Conservation (phyloP, 768 basidiomycete species). For the Cystoderma amianthinum region DNA sequence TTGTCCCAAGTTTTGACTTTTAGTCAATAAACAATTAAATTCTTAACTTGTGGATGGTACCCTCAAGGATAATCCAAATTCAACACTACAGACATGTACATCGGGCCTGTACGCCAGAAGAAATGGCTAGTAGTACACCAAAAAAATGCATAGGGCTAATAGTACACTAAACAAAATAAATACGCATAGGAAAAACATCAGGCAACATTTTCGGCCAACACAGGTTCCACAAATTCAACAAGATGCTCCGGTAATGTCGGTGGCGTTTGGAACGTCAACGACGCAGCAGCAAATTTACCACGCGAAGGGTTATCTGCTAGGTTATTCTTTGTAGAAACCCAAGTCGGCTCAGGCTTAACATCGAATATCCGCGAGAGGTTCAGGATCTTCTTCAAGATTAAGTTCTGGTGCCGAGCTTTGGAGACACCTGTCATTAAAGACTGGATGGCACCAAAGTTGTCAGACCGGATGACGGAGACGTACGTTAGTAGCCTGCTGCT, state of each 20-base stretch:
- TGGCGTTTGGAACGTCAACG: slow-evolving; percentile 3
- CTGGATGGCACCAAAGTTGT: slow-evolving; percentile 32
- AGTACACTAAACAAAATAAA: too few relatives aligned
- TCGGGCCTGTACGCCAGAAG: too few relatives aligned
- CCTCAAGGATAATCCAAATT: too few relatives aligned
- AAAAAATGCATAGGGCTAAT: too few relatives aligned
- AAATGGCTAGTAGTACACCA: too few relatives aligned
- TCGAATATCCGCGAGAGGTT: slow-evolving; percentile 10
- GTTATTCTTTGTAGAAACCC: slow-evolving; percentile 23
- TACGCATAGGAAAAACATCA: too few relatives aligned
- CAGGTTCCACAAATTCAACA: background rate
- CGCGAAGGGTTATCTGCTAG: slow-evolving; percentile 25
- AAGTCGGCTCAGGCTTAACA: slow-evolving; percentile 17
- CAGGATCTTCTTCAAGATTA: slow-evolving; percentile 20
- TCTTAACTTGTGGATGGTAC: too few relatives aligned
- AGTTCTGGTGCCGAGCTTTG: slow-evolving; percentile 15
- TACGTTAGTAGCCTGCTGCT: slow-evolving; percentile 10
- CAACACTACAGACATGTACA: too few relatives aligned
- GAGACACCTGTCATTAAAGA: slow-evolving; percentile 18
- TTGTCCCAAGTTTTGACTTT: too few relatives aligned
- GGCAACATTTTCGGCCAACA: too few relatives aligned
- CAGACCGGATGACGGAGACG: slow-evolving; percentile 26
- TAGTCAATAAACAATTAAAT: too few relatives aligned
- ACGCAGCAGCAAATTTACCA: slow-evolving; percentile 10
- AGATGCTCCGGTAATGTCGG: slow-evolving; percentile 1